phyloP scores from a whole-genome alignment of 768 basidiomycete genomes.

The Chalciporus piperatus region DNA sequence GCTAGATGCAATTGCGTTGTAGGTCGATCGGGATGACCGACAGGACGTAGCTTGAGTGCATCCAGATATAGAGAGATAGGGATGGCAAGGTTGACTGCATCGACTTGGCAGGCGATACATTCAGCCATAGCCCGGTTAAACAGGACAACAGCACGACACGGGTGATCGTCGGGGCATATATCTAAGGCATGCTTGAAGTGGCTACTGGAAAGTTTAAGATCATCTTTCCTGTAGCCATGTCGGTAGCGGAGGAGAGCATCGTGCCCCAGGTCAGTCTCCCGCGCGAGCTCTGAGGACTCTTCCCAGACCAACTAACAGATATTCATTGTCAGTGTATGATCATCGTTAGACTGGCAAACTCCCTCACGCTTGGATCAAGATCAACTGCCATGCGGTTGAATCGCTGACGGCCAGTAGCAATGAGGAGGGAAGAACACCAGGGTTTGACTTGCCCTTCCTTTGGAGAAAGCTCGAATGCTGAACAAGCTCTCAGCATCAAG shows the following conservation, averaged over 20 bases:
- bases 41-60: slow-evolving; percentile 9
- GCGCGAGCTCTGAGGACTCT: background rate
- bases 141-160: background rate
- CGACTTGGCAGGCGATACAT: background rate
- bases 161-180: background rate
- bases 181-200: slow-evolving; percentile 6
- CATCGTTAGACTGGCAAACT: too few relatives aligned
- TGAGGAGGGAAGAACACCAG: too few relatives aligned
- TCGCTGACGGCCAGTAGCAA: too few relatives aligned
- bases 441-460: too few relatives aligned
- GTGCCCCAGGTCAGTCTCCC: slow-evolving; percentile 3
- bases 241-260: background rate
- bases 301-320: too few relatives aligned
- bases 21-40: slow-evolving; percentile 6
- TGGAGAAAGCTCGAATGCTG: too few relatives aligned
- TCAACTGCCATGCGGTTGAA: too few relatives aligned
- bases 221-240: background rate
- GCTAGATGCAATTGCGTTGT: slow-evolving; percentile 3
- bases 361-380: too few relatives aligned
- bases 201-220: background rate
- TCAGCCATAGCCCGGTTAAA: slow-evolving; percentile 10
- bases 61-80: slow-evolving; percentile 4
- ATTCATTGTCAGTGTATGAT: too few relatives aligned
- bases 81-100: background rate
- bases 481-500: too few relatives aligned